Percentiles rank a stretch among this genome's conserved stretches.
Evolutionary conservation across 768 basidiomycete species (phyloP).

Genomic region (Suillus plorans): DNA sequence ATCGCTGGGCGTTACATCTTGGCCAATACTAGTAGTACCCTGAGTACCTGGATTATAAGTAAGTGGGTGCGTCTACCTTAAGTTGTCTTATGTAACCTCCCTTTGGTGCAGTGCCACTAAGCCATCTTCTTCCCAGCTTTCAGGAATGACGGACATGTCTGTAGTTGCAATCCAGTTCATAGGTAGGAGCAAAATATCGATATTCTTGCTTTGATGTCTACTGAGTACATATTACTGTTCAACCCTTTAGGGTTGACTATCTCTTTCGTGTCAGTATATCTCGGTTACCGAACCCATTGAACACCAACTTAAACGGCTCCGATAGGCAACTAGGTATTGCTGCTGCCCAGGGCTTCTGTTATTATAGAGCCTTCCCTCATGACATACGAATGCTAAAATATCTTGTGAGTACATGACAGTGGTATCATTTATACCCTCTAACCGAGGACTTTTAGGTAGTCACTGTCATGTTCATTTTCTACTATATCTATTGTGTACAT

Average conservation of each 20-base stretch:
- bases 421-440: neutral
- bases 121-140: neutral
- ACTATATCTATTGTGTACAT: neutral
- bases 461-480: neutral
- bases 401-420: neutral
- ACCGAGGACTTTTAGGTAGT: neutral
- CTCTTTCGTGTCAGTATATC: neutral
- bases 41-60: neutral
- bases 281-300: neutral
- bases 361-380: constrained; percentile 2
- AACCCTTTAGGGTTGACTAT: neutral
- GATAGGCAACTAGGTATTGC: constrained; percentile 4
- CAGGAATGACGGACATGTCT: neutral
- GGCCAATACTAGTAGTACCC: neutral
- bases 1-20: neutral
- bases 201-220: neutral
- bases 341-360: neutral
- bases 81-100: neutral
- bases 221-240: neutral
- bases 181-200: neutral
- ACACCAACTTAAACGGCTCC: neutral
- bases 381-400: constrained; percentile 3
- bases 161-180: neutral
- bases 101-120: neutral
- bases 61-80: neutral